Base-by-base conservation (phyloP, 345 rosid genomes). In the Ceriops decandra region DNA sequence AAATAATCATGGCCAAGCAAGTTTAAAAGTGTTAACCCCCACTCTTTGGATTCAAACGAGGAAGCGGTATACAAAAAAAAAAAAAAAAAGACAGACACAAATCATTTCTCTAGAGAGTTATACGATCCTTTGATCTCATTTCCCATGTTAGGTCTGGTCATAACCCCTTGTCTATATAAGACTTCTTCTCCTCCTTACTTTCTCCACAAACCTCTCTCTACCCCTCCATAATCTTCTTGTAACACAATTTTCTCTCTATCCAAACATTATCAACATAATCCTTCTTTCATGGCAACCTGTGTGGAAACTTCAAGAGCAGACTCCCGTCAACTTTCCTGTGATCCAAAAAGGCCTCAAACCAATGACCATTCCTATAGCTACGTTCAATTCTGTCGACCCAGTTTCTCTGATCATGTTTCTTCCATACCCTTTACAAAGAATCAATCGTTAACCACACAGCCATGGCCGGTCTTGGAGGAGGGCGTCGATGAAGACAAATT, bases 201-300 rank as follows among this genome's bases (percentile, higher is more conserved):
- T 30, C 52, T 60, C 70, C 70, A 5, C 46, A 64, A 22, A 22
- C 62, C 31, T 10, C 62, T 68, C 77, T 68, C 7, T 16, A 72
- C 51, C 28, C 63, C 47, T 15, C 73, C n/a, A 19, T n/a, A 31
- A 13, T 67, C 73, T 42, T 16, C 26, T 10, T 32, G 1, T 11
- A 17, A 21, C 1, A 1, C 73, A 7, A 7, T 70, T 69, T 66
- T 38, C 70, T 57, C 26, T 28, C 31, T 2, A 4, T 38, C 72
- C 69, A 60, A 49, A 49, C 51, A 59, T 53, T 16, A 3, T 56
- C 36, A 7, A 11, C 13, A 10, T 6, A 42, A 19, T 10, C 47
- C 17, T 20, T 61, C 61, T 63, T 54, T 84, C 57, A 88, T 93
- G 98, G 89, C 95, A 26, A 66, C 96, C 58, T 91, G 98, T 67